Evolutionary conservation across 2,329 filamentous ascomycete genomes (phyloP), one percentile per base, ranked within the genome.

Genomic region (Scopulariopsis brevicaulis): DNA sequence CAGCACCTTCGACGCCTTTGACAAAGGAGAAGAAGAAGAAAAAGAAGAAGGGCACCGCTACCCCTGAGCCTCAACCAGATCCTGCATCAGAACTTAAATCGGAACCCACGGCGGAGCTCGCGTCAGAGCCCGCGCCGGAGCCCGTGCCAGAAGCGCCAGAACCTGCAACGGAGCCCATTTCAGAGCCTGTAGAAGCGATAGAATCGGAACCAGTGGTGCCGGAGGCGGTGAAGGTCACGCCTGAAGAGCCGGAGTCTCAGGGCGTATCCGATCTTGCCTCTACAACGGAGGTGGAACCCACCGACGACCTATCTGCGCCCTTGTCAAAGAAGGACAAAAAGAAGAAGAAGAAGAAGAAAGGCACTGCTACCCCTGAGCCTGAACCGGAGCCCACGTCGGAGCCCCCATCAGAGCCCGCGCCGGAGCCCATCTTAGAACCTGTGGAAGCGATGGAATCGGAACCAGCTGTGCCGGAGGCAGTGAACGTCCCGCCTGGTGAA

Each of bases 21-120:
- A 40, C 3, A 15, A 40, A 40, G 37, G 18, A 40, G 25, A 68
- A 66, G 52, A 68, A 68, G 58, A 64, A 62, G 57, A 69, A 68
- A 60, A 72, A 70, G 59, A 70, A 70, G 59, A 69, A 69, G 60
- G 68, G 69, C 58, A 62, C 54, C 43, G 8, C 51, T 53, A 18
- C 51, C 25, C 24, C 24, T 10, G 51, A 53, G 22, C 28, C 28
- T 32, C 4, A 32, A 32, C 28, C 8, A 32, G 28, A 32, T n/a
- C n/a, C n/a, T n/a, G n/a, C n/a, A n/a, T n/a, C n/a, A n/a, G n/a
- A n/a, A n/a, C n/a, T n/a, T n/a, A n/a, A n/a, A n/a, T n/a, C n/a
- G 28, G 28, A 32, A 8, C 28, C 28, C 8, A 32, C 28, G 28
- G 4, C 28, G 28, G 28, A 32, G 28, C 28, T 32, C 4, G 4